phyloP scores from a whole-genome alignment of 2,329 filamentous ascomycete genomes.

The Aspergillus sp. region DNA sequence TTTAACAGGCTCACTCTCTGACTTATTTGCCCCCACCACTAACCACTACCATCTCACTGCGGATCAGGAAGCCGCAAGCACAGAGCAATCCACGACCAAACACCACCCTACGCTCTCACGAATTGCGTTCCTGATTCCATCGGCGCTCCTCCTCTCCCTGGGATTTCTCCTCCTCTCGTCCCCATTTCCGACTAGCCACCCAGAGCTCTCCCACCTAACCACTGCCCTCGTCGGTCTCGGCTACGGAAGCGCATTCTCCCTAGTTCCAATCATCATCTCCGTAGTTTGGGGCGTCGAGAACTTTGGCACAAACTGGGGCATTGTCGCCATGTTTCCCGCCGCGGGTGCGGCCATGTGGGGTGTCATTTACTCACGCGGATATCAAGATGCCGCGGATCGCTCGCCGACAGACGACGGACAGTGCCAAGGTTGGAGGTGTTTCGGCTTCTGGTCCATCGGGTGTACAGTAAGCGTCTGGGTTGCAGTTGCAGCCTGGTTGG shows the following conservation, averaged over 20 bases:
- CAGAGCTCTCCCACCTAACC: constrained; percentile 79
- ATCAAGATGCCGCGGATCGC: constrained; percentile 42
- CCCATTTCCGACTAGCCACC: constrained; percentile 75
- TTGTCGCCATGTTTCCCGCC: constrained; percentile 88
- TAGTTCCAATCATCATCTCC: constrained; percentile 89
- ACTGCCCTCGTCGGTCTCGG: constrained; percentile 83
- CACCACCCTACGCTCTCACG: constrained; percentile 66
- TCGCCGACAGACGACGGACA: constrained; percentile 51
- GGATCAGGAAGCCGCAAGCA: constrained; percentile 42
- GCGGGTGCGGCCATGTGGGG: constrained; percentile 88
- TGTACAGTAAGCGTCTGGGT: constrained; percentile 70
- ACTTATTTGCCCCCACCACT: constrained; percentile 73
- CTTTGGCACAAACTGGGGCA: constrained; percentile 97
- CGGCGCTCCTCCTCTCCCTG: constrained; percentile 69
- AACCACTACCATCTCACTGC: constrained; percentile 58
- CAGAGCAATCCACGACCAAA: constrained; percentile 30
- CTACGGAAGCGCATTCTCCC: constrained; percentile 86
- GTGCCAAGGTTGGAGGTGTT: constrained; percentile 81
- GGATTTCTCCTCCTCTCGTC: constrained; percentile 78
- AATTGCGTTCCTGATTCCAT: constrained; percentile 73
- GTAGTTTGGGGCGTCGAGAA: constrained; percentile 99
- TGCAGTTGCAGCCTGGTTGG: constrained; percentile 69
- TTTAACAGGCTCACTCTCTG: constrained; percentile 84
- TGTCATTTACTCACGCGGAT: constrained; percentile 68
- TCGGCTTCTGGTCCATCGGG: constrained; percentile 85